phyloP scores from a whole-genome alignment of 495 filamentous ascomycete species.

The Penicillium cataractarum region DNA sequence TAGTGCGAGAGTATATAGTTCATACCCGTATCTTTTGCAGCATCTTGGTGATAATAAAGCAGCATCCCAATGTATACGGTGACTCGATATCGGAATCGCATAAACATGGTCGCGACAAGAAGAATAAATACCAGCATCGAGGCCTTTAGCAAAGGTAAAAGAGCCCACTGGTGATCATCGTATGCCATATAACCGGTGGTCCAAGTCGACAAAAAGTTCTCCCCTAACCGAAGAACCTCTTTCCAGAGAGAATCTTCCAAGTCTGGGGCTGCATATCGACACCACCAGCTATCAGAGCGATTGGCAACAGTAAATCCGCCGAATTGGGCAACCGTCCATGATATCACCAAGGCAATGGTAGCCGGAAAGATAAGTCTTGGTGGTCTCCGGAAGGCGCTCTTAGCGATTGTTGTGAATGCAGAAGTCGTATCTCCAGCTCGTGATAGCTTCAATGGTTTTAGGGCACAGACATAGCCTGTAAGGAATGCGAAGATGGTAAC shows the following conservation, averaged over 20 bases:
- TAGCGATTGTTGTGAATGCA: constrained; percentile 58
- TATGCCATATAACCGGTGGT: constrained; percentile 61
- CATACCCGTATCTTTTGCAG: constrained; percentile 34
- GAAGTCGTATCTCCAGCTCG: constrained; percentile 57
- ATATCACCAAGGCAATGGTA: constrained; percentile 58
- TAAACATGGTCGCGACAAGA: constrained; percentile 59
- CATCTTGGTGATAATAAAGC: constrained; percentile 57
- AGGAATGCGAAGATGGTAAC: constrained; percentile 70
- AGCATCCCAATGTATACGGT: constrained; percentile 54
- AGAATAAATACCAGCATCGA: constrained; percentile 65
- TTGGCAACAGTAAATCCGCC: constrained; percentile 61
- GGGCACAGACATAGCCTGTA: constrained; percentile 69
- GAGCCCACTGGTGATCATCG: constrained; percentile 70
- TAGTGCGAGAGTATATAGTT: background rate
- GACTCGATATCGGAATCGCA: constrained; percentile 60
- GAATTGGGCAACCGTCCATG: constrained; percentile 65
- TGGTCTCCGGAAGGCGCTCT: constrained; percentile 66
- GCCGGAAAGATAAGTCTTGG: constrained; percentile 67
- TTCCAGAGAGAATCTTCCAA: constrained; percentile 41
- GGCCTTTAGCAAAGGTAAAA: constrained; percentile 62
- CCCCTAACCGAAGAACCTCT: constrained; percentile 47
- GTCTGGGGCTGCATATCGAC: constrained; percentile 58
- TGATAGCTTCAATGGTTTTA: constrained; percentile 65
- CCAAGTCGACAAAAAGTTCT: constrained; percentile 62
- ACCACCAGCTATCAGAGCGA: constrained; percentile 63